phyloP scores from a whole-genome alignment of 495 filamentous ascomycete species.

The Tuber calosporum region DNA sequence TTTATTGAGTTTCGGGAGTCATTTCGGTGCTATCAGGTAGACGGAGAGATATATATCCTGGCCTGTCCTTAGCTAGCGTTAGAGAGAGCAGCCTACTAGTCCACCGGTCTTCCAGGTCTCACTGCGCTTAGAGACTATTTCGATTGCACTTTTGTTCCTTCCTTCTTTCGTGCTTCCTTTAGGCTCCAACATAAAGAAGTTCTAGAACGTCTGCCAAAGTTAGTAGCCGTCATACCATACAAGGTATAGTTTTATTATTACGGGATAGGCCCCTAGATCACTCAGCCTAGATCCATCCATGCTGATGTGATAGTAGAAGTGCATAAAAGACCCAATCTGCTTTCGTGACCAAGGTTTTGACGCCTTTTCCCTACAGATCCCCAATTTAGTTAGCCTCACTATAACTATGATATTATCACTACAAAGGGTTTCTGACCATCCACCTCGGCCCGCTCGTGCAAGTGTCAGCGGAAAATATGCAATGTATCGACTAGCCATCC shows the following conservation, averaged over 20 bases:
- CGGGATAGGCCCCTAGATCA: constrained; percentile 38
- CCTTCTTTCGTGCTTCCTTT: too few species aligned
- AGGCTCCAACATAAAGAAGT: too few species aligned
- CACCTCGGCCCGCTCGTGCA: constrained; percentile 12
- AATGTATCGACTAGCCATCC: neutral
- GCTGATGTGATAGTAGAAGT: constrained; percentile 42
- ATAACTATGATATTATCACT: neutral
- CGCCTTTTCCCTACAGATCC: constrained; percentile 7
- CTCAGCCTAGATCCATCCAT: constrained; percentile 42
- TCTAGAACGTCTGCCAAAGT: constrained; percentile 37
- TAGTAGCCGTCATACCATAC: neutral
- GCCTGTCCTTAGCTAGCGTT: too few species aligned
- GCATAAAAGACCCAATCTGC: constrained; percentile 41
- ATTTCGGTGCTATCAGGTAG: too few species aligned
- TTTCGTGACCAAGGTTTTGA: constrained; percentile 20
- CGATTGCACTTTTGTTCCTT: too few species aligned
- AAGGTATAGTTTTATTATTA: neutral
- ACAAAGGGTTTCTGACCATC: constrained; percentile 4
- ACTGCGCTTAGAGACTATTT: too few species aligned
- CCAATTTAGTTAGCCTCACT: neutral
- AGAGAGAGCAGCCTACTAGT: too few species aligned
- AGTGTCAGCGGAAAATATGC: neutral
- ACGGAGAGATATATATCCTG: too few species aligned
- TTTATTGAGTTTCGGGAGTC: too few species aligned
- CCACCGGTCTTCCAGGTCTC: too few species aligned